Evolutionary conservation across 2,329 filamentous ascomycete species (phyloP), one percentile per base, ranked within the genome.

Genomic region (Fusarium cicatricum): DNA sequence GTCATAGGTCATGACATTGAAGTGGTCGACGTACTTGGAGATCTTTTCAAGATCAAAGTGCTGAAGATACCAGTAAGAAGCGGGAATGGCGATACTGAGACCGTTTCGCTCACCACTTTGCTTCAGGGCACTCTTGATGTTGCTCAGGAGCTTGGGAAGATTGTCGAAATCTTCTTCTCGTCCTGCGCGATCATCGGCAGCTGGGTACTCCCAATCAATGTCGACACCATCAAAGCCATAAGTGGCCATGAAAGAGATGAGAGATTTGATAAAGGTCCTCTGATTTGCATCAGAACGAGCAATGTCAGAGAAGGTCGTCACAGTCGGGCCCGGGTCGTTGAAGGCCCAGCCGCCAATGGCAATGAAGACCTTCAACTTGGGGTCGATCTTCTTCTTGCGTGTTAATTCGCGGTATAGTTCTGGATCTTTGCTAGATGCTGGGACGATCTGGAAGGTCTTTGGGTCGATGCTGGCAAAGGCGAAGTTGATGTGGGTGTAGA

Each of bases 291-390:
- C 11, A 6, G 44, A 50, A 0, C 2, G 9, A 16, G 37, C 42
- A n/a, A 65, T 54, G 1, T 54, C 17, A 7, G 23, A 61, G 29
- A 75, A 77, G 5, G 68, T 44, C 55, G 48, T 64, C 7, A 53
- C 46, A 1, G 64, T 71, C 2, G 67, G 64, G 9, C 69, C 70
- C n/a, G n/a, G n/a, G 65, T 80, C 74, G 41, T 70, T 76, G 38
- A 79, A 75, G 2, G 71, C 63, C 71, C 73, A 80, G 0, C 79
- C 78, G 1, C 78, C 77, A 5, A 81, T 53, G 4, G 51, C 45
- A 2, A 58, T 49, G 32, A 69, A 75, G 0, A 73, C 71, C 51
- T 77, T 62, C 0, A 80, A 56, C 0, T 42, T 52, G 0, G 62
- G 46, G 6, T 69, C 52, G 5, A 40, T 29, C 2, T 47, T 6